These are phyloP conservation scores for Scedosporium aurantiacum DNA, from an alignment of 2,329 filamentous ascomycete genomes.

Conservation along the genomic window DNA sequence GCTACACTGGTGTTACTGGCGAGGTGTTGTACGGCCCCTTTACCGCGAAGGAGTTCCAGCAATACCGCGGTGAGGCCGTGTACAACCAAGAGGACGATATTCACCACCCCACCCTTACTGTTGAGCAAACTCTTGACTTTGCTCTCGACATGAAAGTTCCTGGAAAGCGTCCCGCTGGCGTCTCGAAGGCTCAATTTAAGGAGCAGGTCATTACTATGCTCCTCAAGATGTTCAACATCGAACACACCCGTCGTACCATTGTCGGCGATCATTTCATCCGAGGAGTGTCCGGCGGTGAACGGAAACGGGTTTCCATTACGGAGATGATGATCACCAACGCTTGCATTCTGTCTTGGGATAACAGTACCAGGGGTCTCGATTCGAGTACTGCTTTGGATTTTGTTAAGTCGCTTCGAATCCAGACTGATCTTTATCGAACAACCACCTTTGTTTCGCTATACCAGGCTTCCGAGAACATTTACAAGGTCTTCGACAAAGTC, in stretches of 20 bases:
- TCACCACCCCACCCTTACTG: slow-evolving; percentile 75
- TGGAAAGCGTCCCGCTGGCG: slow-evolving; percentile 63
- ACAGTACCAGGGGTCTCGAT: slow-evolving; percentile 59
- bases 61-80: slow-evolving; percentile 68
- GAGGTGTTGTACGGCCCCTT: slow-evolving; percentile 71
- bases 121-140: slow-evolving; percentile 78
- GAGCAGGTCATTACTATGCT: slow-evolving; percentile 62
- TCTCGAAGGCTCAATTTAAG: slow-evolving; percentile 66
- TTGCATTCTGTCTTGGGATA: slow-evolving; percentile 66
- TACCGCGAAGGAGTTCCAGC: slow-evolving; percentile 56
- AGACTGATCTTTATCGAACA: slow-evolving; percentile 75
- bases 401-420: slow-evolving; percentile 58
- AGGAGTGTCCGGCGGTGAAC: slow-evolving; percentile 69
- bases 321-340: slow-evolving; percentile 71
- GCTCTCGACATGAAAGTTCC: slow-evolving; percentile 78
- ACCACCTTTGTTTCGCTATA: slow-evolving; percentile 81
- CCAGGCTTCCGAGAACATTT: slow-evolving; percentile 75
- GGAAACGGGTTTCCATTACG: slow-evolving; percentile 71
- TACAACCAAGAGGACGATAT: slow-evolving; percentile 84
- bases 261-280: slow-evolving; percentile 75
- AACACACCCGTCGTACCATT: slow-evolving; percentile 74
- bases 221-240: slow-evolving; percentile 88
- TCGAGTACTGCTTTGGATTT: slow-evolving; percentile 58
- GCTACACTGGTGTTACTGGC: slow-evolving; percentile 46
- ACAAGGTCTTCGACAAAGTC: slow-evolving; percentile 72